These are phyloP conservation scores for Mucor irregularis DNA, from an alignment of 371 early-diverging fungal genomes.

Conservation along the genomic window DNA sequence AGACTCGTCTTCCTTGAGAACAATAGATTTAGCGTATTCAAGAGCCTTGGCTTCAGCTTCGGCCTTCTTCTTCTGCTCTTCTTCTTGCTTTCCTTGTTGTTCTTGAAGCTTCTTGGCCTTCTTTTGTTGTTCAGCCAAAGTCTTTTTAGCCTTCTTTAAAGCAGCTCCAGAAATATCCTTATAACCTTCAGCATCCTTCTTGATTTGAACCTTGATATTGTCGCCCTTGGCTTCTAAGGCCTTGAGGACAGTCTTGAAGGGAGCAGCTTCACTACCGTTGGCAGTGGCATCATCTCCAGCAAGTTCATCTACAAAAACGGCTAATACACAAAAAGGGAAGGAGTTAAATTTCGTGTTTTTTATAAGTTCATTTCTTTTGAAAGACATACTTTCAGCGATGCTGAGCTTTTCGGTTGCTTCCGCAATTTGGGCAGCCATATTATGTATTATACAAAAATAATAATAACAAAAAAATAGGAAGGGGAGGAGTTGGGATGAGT, in stretches of 20 bases:
- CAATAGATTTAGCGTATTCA: constrained; percentile 85
- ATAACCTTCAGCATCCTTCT: constrained; percentile 75
- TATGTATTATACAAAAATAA: not conserved
- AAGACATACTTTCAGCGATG: constrained; percentile 26
- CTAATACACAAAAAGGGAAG: constrained; percentile 6
- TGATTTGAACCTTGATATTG: constrained; percentile 58
- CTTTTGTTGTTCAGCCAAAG: constrained; percentile 67
- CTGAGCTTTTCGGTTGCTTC: constrained; percentile 31
- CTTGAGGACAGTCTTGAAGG: constrained; percentile 69
- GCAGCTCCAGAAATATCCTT: constrained; percentile 85
- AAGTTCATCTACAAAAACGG: constrained; percentile 69
- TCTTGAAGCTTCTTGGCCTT: constrained; percentile 76
- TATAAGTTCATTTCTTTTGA: not conserved
- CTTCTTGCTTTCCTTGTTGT: constrained; percentile 65
- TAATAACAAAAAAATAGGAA: not conserved
- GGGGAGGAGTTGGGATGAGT: not conserved
- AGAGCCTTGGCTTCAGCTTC: constrained; percentile 77
- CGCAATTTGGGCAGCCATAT: constrained; percentile 27
- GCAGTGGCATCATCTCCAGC: constrained; percentile 76
- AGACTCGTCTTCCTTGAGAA: constrained; percentile 72
- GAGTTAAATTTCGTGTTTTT: not conserved
- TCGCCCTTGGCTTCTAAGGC: constrained; percentile 64
- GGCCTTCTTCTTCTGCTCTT: constrained; percentile 65
- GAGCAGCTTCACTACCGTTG: constrained; percentile 58
- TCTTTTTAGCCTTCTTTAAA: constrained; percentile 90